Evolutionary conservation across 2,329 filamentous ascomycete genomes (phyloP).

Genomic region (Fusarium buxicola): DNA sequence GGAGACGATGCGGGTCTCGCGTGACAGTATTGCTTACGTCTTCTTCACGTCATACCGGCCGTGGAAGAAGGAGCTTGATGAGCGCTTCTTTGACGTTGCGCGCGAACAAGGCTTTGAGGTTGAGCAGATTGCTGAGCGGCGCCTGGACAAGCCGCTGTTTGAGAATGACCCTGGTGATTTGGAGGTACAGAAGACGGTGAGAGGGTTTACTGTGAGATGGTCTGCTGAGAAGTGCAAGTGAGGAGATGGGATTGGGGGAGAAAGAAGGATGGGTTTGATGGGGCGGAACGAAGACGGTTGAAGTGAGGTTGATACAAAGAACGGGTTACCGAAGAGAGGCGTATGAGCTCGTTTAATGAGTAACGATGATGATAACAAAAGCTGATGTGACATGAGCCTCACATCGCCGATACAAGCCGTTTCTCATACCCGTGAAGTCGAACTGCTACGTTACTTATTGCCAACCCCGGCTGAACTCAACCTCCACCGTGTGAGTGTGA

Average conservation of each 20-base stretch:
- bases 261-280: constrained; percentile 1
- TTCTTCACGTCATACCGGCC: constrained; percentile 96
- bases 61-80: constrained; percentile 86
- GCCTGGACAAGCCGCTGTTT: constrained; percentile 89
- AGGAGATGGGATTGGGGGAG: neutral
- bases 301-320: constrained; percentile 13
- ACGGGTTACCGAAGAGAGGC: constrained; percentile 1
- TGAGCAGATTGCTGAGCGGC: constrained; percentile 82
- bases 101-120: constrained; percentile 78
- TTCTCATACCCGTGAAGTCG: constrained; percentile 8
- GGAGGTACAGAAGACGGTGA: constrained; percentile 83
- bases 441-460: constrained; percentile 41
- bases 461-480: constrained; percentile 2
- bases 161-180: constrained; percentile 89
- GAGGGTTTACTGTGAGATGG: constrained; percentile 81
- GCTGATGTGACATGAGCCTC: constrained; percentile 6
- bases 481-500: constrained; percentile 19
- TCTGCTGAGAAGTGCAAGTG: constrained; percentile 50
- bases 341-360: constrained; percentile 26
- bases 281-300: neutral
- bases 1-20: constrained; percentile 69
- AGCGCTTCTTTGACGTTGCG: constrained; percentile 86
- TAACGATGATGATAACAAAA: constrained; percentile 30
- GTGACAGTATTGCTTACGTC: constrained; percentile 76
- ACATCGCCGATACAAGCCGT: constrained; percentile 7